Evolutionary conservation across 2,329 filamentous ascomycete species (phyloP).

Genomic region (Karstenula rhodostoma): DNA sequence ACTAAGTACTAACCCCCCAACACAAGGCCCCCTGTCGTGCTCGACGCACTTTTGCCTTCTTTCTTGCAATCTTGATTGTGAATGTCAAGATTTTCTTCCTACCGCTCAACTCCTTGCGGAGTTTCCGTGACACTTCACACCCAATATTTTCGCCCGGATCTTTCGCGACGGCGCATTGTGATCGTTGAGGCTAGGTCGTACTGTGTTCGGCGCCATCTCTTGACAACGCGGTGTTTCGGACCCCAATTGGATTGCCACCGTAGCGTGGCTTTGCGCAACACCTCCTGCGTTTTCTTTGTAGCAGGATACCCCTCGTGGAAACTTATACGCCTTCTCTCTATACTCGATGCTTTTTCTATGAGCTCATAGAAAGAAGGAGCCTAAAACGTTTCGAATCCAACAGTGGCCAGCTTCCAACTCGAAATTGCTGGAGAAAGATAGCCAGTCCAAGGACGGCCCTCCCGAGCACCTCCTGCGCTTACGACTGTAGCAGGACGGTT

Average conservation of each 20-base stretch:
- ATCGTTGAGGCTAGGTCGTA: background rate
- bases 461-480: slow-evolving; percentile 8
- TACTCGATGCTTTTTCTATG: background rate
- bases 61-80: background rate
- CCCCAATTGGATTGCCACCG: slow-evolving; percentile 2
- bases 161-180: background rate
- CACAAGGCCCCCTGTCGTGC: background rate
- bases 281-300: slow-evolving; percentile 10
- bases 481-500: background rate
- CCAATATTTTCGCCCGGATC: background rate
- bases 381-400: background rate
- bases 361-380: background rate
- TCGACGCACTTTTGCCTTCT: slow-evolving; percentile 4
- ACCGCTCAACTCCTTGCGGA: background rate
- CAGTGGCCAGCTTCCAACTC: background rate
- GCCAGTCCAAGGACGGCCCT: background rate
- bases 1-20: background rate
- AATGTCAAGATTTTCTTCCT: background rate
- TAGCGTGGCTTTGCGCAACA: background rate
- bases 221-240: slow-evolving; percentile 3
- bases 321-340: slow-evolving; percentile 1
- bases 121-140: background rate
- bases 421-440: background rate
- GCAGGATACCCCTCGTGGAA: background rate
- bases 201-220: slow-evolving; percentile 1